Percentiles rank a stretch among this genome's conserved stretches.
Conservation (phyloP, 352 stramenopile genomes). For the Phytopythium mirpurense region DNA sequence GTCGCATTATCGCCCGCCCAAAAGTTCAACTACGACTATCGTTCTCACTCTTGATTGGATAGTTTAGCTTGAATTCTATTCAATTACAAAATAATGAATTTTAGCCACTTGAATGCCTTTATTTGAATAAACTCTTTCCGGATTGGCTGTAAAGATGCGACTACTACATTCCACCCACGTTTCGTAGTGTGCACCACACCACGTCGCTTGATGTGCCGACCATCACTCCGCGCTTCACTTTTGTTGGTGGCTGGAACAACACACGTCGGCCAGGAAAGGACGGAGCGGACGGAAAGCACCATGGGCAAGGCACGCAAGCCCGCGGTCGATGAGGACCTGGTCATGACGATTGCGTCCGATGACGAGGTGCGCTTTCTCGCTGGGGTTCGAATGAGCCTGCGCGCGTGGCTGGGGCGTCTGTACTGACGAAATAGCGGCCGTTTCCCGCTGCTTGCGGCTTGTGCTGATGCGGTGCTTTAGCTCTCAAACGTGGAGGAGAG, state of each 20-base stretch:
- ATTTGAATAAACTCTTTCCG: too few relatives aligned
- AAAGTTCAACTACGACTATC: conserved; percentile 6
- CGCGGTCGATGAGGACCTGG: conserved; percentile 52
- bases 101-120: neutral
- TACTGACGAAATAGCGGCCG: neutral
- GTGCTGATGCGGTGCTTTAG: too few relatives aligned
- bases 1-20: neutral
- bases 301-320: conserved; percentile 28
- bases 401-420: neutral
- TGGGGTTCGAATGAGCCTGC: neutral
- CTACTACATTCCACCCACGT: conserved; percentile 5
- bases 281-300: neutral
- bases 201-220: conserved; percentile 9
- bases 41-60: neutral
- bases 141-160: neutral
- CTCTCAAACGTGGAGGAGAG: conserved; percentile 68
- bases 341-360: conserved; percentile 88
- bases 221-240: conserved; percentile 5
- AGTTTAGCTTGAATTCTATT: neutral
- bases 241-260: conserved; percentile 7
- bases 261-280: neutral
- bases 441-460: neutral
- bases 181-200: neutral
- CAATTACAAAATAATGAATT: neutral
- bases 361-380: conserved; percentile 39